These are phyloP conservation scores for Cladosporium sp. DNA, from an alignment of 2,329 filamentous ascomycete species.

Conservation along the genomic window DNA sequence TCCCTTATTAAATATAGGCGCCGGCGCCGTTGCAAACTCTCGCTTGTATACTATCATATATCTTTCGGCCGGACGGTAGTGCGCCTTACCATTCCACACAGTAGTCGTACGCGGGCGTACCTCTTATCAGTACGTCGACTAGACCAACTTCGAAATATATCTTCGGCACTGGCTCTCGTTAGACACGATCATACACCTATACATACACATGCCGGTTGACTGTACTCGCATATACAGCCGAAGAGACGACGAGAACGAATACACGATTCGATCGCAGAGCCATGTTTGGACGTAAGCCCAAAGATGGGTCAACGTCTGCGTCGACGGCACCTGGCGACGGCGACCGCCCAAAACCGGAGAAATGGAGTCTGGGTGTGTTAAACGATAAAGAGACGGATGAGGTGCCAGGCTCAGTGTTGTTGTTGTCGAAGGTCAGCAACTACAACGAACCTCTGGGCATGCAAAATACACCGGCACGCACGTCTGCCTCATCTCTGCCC, in stretches of 20 bases:
- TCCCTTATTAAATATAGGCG: constrained; percentile 8
- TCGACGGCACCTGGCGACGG: neutral
- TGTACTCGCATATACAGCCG: neutral
- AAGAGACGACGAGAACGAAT: neutral
- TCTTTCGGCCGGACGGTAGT: neutral
- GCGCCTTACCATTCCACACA: neutral
- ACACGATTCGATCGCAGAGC: neutral
- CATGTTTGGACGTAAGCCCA: constrained; percentile 8
- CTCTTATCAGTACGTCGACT: neutral
- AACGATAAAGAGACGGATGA: constrained; percentile 80
- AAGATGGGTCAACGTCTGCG: neutral
- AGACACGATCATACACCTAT: neutral
- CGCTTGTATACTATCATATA: neutral
- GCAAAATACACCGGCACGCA: constrained; percentile 63
- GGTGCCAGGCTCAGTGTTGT: constrained; percentile 70
- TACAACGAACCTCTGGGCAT: constrained; percentile 65
- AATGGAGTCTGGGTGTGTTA: constrained; percentile 73
- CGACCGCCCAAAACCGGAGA: constrained; percentile 31
- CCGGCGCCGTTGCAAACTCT: constrained; percentile 13
- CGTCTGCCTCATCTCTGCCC: constrained; percentile 58
- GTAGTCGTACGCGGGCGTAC: constrained; percentile 16
- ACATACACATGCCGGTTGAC: neutral
- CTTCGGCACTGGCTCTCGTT: neutral
- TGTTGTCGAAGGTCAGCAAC: constrained; percentile 57
- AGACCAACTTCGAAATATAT: neutral